Base-by-base conservation (phyloP, 176 grass and related monocot genomes). In the Leersia perrieri region DNA sequence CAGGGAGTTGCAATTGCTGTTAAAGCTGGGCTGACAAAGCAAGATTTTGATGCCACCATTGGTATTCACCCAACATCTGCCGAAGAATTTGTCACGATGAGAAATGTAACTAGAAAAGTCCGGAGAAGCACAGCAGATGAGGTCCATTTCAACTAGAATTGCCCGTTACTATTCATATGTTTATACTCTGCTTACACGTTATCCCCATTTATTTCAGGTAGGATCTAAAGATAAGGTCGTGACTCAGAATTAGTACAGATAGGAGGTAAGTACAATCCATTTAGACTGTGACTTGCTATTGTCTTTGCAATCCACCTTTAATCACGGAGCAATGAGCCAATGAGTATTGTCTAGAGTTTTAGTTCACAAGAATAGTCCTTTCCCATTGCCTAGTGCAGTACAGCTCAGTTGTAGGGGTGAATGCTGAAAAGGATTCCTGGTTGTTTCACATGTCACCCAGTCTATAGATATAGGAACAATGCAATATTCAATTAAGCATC, bases 1-100 rank as follows among this genome's bases (percentile, higher is more conserved):
- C 84, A 98, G 92, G 95, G 92, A 39, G 71, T 98, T 87, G 95
- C 90, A 33, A 94, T 98, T 82, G 95, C 88, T 85, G 92, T 98
- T 62, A 98, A 93, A 82, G 92, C 95, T 45, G 95, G 90, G 41
- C 80, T 98, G 29, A 93, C 88, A 86, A 98, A 98, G 73, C 86
- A 89, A 75, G 88, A 98, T 82, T 98, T 98, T 76, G 95, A 98
- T 89, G 68, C 75, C 26, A 98, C 95, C 13, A 35, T 98, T 69
- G 95, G 95, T 18, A 83, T 98, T 66, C 95, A 98, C 61, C 95
- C 95, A 30, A 98, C 95, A 63, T 72, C 95, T 73, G 88, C 95
- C 26, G 95, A 95, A 76, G 95, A 98, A 78, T 82, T 93, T 30
- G 95, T 98, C 63, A 93, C 95, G 72, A 93, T 98, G 95, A 92